Evolutionary conservation across 2,329 filamentous ascomycete genomes (phyloP).

Genomic region (Aspergillus carbonarius): DNA sequence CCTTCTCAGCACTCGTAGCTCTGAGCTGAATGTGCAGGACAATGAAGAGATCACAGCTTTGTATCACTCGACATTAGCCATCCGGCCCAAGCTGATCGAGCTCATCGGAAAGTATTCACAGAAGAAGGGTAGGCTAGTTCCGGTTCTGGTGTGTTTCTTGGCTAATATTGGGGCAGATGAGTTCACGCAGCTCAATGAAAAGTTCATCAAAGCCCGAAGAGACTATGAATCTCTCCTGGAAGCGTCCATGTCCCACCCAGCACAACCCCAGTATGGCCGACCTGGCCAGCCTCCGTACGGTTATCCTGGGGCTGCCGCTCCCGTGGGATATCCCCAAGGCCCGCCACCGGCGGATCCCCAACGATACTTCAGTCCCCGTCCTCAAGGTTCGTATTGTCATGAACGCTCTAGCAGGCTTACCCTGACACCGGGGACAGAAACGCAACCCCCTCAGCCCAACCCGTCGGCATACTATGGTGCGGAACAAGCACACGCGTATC

Average conservation of each 20-base stretch:
- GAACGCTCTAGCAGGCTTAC: background rate
- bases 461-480: slow-evolving; percentile 65
- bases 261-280: slow-evolving; percentile 73
- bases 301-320: slow-evolving; percentile 31
- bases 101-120: slow-evolving; percentile 98
- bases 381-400: slow-evolving; percentile 34
- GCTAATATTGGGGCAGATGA: slow-evolving; percentile 64
- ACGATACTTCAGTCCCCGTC: slow-evolving; percentile 64
- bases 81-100: slow-evolving; percentile 95
- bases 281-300: slow-evolving; percentile 39
- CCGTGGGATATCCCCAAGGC: slow-evolving; percentile 35
- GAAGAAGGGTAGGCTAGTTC: slow-evolving; percentile 75
- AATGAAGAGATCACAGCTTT: slow-evolving; percentile 92
- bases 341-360: slow-evolving; percentile 59
- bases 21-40: slow-evolving; percentile 77
- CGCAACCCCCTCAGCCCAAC: slow-evolving; percentile 44
- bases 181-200: slow-evolving; percentile 97
- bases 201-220: slow-evolving; percentile 96
- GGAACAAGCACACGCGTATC: slow-evolving; percentile 49
- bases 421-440: slow-evolving; percentile 29
- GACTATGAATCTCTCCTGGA: slow-evolving; percentile 97
- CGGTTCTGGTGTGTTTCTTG: background rate
- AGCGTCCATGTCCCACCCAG: slow-evolving; percentile 93
- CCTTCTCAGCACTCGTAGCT: slow-evolving; percentile 81
- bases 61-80: slow-evolving; percentile 91